A percentile compares a stretch with the other conserved stretches of the same genome.
phyloP scores from a whole-genome alignment of 2,329 filamentous ascomycete species.

The Nemania serpens region DNA sequence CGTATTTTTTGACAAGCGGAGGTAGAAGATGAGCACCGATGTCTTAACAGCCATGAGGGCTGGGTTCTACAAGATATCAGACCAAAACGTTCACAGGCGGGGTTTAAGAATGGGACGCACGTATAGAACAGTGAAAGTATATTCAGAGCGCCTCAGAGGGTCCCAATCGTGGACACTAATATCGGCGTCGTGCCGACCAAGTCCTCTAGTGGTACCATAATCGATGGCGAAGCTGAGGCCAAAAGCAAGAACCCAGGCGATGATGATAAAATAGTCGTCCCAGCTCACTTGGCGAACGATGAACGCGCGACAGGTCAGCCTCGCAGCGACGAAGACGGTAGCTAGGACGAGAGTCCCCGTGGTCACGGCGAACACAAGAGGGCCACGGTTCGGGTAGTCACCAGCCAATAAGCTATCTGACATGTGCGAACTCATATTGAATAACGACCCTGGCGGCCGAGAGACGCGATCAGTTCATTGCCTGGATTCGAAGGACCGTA shows the following conservation, averaged over 20 bases:
- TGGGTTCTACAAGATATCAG: constrained; percentile 67
- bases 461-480: constrained; percentile 37
- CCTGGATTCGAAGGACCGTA: constrained; percentile 2
- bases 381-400: constrained; percentile 53
- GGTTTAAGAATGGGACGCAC: constrained; percentile 45
- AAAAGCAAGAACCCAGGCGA: constrained; percentile 76
- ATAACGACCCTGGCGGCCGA: constrained; percentile 30
- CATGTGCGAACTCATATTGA: constrained; percentile 30
- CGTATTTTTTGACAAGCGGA: constrained; percentile 77
- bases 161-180: constrained; percentile 56
- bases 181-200: constrained; percentile 69
- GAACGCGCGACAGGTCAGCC: constrained; percentile 72
- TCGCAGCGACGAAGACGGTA: constrained; percentile 74
- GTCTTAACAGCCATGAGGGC: constrained; percentile 90
- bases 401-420: constrained; percentile 28
- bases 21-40: constrained; percentile 89
- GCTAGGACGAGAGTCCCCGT: constrained; percentile 70
- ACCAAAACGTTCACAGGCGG: constrained; percentile 1
- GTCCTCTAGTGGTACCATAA: constrained; percentile 64
- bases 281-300: constrained; percentile 73
- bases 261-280: constrained; percentile 81
- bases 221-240: constrained; percentile 70
- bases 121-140: constrained; percentile 67
- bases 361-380: constrained; percentile 72
- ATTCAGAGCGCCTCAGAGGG: constrained; percentile 63